Evolutionary conservation across 495 filamentous ascomycete species (phyloP).

Genomic region (Aspergillus baeticus): DNA sequence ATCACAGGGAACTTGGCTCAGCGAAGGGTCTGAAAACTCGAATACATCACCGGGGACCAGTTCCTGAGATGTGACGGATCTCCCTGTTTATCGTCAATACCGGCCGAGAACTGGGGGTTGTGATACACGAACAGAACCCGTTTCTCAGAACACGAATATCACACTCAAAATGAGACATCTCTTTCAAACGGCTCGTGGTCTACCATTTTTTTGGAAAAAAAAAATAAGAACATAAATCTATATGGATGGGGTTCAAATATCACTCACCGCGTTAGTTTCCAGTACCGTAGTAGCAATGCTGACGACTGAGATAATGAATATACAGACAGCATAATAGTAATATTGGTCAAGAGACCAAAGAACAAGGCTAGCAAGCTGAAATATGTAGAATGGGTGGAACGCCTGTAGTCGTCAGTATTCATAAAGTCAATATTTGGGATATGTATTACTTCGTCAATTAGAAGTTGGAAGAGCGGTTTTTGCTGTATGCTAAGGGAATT

Average conservation of each 20-base stretch:
- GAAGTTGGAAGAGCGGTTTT: conserved; percentile 76
- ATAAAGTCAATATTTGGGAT: neutral
- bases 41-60: conserved; percentile 96
- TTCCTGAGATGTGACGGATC: conserved; percentile 79
- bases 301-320: conserved; percentile 89
- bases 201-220: conserved; percentile 25
- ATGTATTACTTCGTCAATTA: conserved; percentile 77
- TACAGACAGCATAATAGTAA: conserved; percentile 95
- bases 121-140: conserved; percentile 77
- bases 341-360: conserved; percentile 96
- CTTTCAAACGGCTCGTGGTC: conserved; percentile 88
- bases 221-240: conserved; percentile 13
- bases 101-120: neutral
- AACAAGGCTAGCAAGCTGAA: conserved; percentile 91
- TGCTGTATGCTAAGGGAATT: conserved; percentile 91
- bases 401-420: conserved; percentile 50
- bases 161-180: conserved; percentile 93
- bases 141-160: conserved; percentile 90
- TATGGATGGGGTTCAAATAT: neutral
- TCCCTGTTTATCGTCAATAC: conserved; percentile 54
- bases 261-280: conserved; percentile 77
- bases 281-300: conserved; percentile 87
- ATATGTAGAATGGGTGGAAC: conserved; percentile 97
- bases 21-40: conserved; percentile 93
- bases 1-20: conserved; percentile 92